These are phyloP conservation scores for Beauveria brongniartii DNA, from an alignment of 2,329 filamentous ascomycete genomes.

Conservation along the genomic window DNA sequence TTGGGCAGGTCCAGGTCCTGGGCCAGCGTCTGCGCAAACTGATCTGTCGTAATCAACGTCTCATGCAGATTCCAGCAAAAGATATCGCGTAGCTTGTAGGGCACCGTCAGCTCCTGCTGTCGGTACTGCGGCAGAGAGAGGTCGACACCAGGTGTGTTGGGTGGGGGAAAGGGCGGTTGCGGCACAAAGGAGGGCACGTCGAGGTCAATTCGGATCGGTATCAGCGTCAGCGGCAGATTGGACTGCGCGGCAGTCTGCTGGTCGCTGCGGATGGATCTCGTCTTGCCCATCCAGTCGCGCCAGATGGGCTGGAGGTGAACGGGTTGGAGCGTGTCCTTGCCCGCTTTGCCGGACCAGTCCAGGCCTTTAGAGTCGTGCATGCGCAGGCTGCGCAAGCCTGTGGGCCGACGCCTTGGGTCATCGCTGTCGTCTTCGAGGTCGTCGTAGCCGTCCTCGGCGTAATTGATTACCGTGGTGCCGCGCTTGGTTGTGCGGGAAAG, in stretches of 20 bases:
- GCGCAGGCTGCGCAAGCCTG: conserved; percentile 74
- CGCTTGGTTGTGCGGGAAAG: conserved; percentile 86
- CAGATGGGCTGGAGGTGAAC: conserved; percentile 85
- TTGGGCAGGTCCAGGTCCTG: conserved; percentile 89
- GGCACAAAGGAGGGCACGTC: conserved; percentile 76
- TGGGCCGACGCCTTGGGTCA: conserved; percentile 68
- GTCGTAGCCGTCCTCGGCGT: conserved; percentile 92
- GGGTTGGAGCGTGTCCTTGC: conserved; percentile 71
- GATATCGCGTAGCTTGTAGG: conserved; percentile 86
- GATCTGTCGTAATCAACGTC: conserved; percentile 84
- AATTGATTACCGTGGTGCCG: conserved; percentile 94
- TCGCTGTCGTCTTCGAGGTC: conserved; percentile 68
- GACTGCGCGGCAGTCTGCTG: conserved; percentile 57
- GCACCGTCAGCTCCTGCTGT: conserved; percentile 68
- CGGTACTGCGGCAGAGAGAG: conserved; percentile 71
- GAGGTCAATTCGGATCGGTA: conserved; percentile 93
- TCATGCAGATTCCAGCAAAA: conserved; percentile 98
- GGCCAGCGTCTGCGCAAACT: conserved; percentile 85
- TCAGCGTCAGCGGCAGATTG: conserved; percentile 76
- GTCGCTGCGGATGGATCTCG: conserved; percentile 45
- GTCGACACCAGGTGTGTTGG: conserved; percentile 56
- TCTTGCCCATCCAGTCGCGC: conserved; percentile 90
- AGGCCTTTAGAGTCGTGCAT: conserved; percentile 62
- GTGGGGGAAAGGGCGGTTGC: conserved; percentile 54
- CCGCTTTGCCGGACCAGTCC: conserved; percentile 66